Conservation (phyloP, 306 rosid species). For the Cercis canadensis region DNA sequence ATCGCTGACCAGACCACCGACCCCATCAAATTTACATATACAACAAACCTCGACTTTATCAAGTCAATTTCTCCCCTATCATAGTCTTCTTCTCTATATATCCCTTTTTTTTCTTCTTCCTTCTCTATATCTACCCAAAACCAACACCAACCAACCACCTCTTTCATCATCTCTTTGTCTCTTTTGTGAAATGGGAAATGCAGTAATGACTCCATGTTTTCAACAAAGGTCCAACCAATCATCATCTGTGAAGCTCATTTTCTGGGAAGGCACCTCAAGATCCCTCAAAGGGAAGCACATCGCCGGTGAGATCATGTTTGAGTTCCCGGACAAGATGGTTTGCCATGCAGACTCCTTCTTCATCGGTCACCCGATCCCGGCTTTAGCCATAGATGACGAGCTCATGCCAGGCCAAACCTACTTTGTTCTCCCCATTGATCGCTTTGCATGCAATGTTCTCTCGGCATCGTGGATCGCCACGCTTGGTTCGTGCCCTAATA, state of each 20-base stretch:
- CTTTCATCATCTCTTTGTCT: conserved; percentile 8
- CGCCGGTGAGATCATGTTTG: conserved; percentile 91
- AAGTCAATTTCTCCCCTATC: conserved; percentile 56
- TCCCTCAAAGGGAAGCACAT: conserved; percentile 54
- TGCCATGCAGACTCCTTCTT: conserved; percentile 88
- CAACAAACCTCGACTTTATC: conserved; percentile 39
- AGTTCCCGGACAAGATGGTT: conserved; percentile 79
- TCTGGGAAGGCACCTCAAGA: conserved; percentile 61
- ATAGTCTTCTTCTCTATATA: conserved; percentile 23
- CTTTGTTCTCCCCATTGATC: conserved; percentile 83
- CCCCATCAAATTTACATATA: conserved; percentile 38
- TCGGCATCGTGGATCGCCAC: conserved; percentile 61
- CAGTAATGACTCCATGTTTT: conserved; percentile 54
- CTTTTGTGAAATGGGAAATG: conserved; percentile 57
- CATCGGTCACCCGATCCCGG: conserved; percentile 76
- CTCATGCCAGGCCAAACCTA: conserved; percentile 79
- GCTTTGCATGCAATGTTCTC: conserved; percentile 52
- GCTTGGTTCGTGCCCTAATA: conserved; percentile 45
- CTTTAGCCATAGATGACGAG: conserved; percentile 67
- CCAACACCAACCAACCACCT: not conserved
- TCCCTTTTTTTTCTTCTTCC: conserved; percentile 4
- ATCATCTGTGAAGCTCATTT: conserved; percentile 54
- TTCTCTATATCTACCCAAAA: not conserved
- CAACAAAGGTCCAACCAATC: conserved; percentile 2
- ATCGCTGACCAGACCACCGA: conserved; percentile 83